Evolutionary conservation across 2,329 filamentous ascomycete species (phyloP).

Genomic region (Aureobasidium zeae): DNA sequence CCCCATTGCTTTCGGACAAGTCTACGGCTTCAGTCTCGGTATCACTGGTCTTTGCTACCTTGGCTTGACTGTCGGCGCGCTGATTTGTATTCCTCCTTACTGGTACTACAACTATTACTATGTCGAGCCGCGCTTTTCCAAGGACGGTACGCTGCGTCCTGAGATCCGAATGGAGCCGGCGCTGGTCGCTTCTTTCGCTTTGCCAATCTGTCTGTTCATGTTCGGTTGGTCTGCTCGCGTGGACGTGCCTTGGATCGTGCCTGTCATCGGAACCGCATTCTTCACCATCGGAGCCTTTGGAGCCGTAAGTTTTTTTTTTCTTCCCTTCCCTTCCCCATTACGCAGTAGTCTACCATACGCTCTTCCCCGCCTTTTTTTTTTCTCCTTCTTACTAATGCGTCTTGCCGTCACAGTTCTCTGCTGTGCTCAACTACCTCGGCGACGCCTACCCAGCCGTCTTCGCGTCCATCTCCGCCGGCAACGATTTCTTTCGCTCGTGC

Average conservation of each 20-base stretch:
- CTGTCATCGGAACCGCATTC: slow-evolving; percentile 29
- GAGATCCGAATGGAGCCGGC: slow-evolving; percentile 33
- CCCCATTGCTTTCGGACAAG: slow-evolving; percentile 34
- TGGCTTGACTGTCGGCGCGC: slow-evolving; percentile 33
- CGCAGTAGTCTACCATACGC: background rate
- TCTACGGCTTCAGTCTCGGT: slow-evolving; percentile 31
- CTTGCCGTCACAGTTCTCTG: background rate
- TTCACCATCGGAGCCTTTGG: slow-evolving; percentile 20
- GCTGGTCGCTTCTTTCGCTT: slow-evolving; percentile 32
- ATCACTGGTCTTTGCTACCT: slow-evolving; percentile 30
- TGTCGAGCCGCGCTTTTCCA: slow-evolving; percentile 34
- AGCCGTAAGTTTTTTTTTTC: no score
- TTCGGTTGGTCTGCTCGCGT: slow-evolving; percentile 33
- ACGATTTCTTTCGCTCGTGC: slow-evolving; percentile 49
- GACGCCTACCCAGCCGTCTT: slow-evolving; percentile 52
- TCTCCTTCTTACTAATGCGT: no score
- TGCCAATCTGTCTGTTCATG: slow-evolving; percentile 39
- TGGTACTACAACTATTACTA: slow-evolving; percentile 19
- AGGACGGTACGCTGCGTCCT: slow-evolving; percentile 32
- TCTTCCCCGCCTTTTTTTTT: background rate
- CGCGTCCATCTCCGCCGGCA: slow-evolving; percentile 56
- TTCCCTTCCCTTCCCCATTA: no score
- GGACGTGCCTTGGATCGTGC: slow-evolving; percentile 33
- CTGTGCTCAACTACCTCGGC: slow-evolving; percentile 48
- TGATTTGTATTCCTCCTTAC: slow-evolving; percentile 27